A percentile compares a stretch with the other conserved stretches of the same genome.
Conservation (phyloP, 108 stramenopile genomes). For the Epipyxis sp. region DNA sequence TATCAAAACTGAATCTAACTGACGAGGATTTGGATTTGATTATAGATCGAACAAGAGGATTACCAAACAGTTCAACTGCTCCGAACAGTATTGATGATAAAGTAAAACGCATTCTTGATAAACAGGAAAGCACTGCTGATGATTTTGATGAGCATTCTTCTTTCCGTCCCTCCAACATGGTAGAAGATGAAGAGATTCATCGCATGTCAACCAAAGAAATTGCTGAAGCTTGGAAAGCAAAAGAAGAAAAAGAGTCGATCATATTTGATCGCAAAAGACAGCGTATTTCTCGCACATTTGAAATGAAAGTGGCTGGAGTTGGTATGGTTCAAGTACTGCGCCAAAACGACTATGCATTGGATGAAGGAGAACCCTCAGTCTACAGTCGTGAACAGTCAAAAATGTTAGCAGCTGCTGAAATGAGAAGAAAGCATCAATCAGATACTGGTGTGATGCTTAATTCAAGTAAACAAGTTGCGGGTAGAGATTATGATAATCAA, state of each 20-base stretch:
- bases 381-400: too few species aligned
- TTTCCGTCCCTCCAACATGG: background rate
- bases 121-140: background rate
- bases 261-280: background rate
- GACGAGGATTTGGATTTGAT: background rate
- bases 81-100: background rate
- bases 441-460: too few species aligned
- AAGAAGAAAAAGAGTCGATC: background rate
- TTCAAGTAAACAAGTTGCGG: conserved; percentile 27
- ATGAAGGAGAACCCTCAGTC: too few species aligned
- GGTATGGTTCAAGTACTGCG: background rate
- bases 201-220: background rate
- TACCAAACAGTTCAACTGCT: background rate
- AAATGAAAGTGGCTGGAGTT: conserved; percentile 8
- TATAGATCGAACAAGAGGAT: background rate
- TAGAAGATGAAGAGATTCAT: background rate
- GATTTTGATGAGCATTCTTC: background rate
- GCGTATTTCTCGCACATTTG: background rate
- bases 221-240: background rate
- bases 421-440: too few species aligned
- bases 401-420: too few species aligned
- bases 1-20: background rate
- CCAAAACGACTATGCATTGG: conserved; percentile 4
- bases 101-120: background rate
- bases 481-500: conserved; percentile 50